Base-by-base conservation (phyloP, 176 grass and related monocot species). In the Carex parvula region DNA sequence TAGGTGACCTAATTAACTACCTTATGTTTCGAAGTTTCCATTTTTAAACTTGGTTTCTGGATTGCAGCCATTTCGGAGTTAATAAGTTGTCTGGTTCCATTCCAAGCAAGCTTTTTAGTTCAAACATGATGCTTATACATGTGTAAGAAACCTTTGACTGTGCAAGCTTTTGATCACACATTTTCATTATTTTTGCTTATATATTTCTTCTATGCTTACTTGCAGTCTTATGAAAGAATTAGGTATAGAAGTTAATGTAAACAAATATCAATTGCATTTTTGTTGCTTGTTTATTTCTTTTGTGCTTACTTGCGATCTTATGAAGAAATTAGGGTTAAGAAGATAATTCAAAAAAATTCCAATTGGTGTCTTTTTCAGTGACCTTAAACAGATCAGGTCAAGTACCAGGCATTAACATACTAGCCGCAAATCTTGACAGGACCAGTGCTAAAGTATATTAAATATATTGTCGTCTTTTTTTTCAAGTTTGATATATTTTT, bases 81-180 rank as follows among this genome's bases (percentile, higher is more conserved):
- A 98, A 98, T 83, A 84, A 90, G 53, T 88, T 98, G 26, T 93
- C 92, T 22, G 95, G 92, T 41, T 79, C 60, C 72, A 93, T 98
- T 81, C 92, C 92, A 22, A 87, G 87, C 32, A 88, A 93, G 62
- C 87, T 98, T 61, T 94, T 89, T 82, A 91, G 53, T 50, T 86
- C 92, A 44, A 1, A 77, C 5, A 94, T 93, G 95, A 67, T 52
- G 41, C 73, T 98, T 20, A 92, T 98, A 85, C 95, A 98, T 87
- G 26, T 93, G 92, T 94, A 98, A 90, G 92, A 14, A 79, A 0
- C 0, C 8, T 79, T 26, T 24, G 21, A 1, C 30, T 80, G 6
- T 48, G 10, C 57, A 0, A 0, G 57, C 37, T 39, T 39, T 76
- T 76, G 46, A 55, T 76, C 10, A 70, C 10, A 30, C 5, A 54